Base-by-base conservation (phyloP, 306 rosid genomes). In the Prunus salicina region DNA sequence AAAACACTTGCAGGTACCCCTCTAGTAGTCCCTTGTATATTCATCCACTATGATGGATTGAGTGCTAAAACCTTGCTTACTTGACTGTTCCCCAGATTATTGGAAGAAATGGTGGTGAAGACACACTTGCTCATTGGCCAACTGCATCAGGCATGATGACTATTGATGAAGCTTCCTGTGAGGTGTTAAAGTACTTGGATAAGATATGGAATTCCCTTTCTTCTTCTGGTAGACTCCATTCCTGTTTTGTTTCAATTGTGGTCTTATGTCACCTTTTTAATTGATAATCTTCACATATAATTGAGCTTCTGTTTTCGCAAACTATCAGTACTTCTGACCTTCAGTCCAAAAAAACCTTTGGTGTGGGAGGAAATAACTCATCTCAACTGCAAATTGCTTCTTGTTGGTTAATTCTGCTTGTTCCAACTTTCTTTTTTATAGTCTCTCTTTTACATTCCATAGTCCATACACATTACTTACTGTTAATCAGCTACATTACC, bases 101-200 rank as follows among this genome's bases (percentile, higher is more conserved):
- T 28, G 97, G 96, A 67, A 90, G 85, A 78, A 90, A 89, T 84
- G 96, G 98, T 45, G 98, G 98, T 76, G 98, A 91, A 79, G 96
- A 94, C 79, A 92, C 96, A 64, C 97, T 94, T 81, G 85, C 98
- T 84, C 98, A 94, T 76, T 94, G 98, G 98, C 96, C 98, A 24
- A 78, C 89, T 84, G 86, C 90, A 45, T 82, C 92, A 66, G 93
- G 95, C 81, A 82, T 90, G 79, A 82, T 84, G 88, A 86, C 89
- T 88, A 87, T 94, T 81, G 96, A 90, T 73, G 88, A 94, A 78
- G 91, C 96, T 84, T 87, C 92, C 82, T 87, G 95, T 79, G 93
- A 90, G 83, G 91, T 94, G 83, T 84, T 94, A 75, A 90, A 86
- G 84, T 92, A 90, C 86, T 85, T 94, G 61, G 95, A 89, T 77